phyloP scores from a whole-genome alignment of 73 alveolate species.

The Paramecium bursaria region DNA sequence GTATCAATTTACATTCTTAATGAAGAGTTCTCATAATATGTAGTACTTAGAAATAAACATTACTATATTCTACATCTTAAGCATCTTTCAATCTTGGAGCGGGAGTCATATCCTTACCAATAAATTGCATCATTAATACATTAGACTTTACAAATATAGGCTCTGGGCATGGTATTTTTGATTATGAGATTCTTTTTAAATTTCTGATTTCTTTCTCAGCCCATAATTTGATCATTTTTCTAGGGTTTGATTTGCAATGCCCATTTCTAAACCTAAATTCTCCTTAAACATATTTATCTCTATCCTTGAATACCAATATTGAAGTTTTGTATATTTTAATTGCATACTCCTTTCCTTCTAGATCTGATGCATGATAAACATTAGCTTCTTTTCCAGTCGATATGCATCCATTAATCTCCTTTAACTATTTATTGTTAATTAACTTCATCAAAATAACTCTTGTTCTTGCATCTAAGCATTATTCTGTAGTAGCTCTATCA shows the following conservation, averaged over 20 bases:
- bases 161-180: slow-evolving; percentile 98
- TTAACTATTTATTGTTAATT: slow-evolving; percentile 90
- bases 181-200: slow-evolving; percentile 91
- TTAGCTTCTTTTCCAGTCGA: slow-evolving; percentile 99
- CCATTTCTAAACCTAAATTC: slow-evolving; percentile 99
- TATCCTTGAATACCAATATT: slow-evolving; percentile 98
- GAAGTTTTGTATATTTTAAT: slow-evolving; percentile 99
- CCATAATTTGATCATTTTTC: slow-evolving; percentile 99
- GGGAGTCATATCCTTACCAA: slow-evolving; percentile 98
- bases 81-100: slow-evolving; percentile 99
- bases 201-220: slow-evolving; percentile 99
- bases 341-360: slow-evolving; percentile 91
- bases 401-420: slow-evolving; percentile 98
- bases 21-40: slow-evolving; percentile 85
- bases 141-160: slow-evolving; percentile 92
- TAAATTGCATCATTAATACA: slow-evolving; percentile 98
- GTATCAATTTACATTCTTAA: slow-evolving; percentile 98
- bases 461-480: slow-evolving; percentile 98
- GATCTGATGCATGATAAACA: slow-evolving; percentile 97
- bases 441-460: slow-evolving; percentile 94
- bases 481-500: slow-evolving; percentile 99
- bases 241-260: slow-evolving; percentile 98
- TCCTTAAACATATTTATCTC: slow-evolving; percentile 99
- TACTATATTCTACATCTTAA: slow-evolving; percentile 74
- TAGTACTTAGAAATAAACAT: slow-evolving; percentile 68